Evolutionary conservation across 192 early-diverging fungal genomes (phyloP).

Genomic region (Umbelopsis vinacea): DNA sequence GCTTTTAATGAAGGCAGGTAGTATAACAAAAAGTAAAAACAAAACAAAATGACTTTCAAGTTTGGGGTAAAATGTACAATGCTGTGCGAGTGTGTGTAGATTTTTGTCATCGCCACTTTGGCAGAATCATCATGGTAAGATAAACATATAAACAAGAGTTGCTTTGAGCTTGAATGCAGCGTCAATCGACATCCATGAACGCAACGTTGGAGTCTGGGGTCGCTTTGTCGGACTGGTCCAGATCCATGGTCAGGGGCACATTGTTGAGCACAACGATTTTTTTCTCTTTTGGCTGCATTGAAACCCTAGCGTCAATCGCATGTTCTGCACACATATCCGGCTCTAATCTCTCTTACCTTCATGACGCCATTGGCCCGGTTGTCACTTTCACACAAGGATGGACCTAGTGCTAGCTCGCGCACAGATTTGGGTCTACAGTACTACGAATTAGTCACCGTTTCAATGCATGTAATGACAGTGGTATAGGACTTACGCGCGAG

Average conservation of each 20-base stretch:
- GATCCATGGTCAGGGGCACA: neutral
- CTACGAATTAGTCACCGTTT: too few species aligned
- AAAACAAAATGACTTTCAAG: too few species aligned
- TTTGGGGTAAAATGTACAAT: too few species aligned
- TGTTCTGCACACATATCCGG: too few species aligned
- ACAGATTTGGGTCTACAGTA: neutral
- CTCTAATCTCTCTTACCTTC: too few species aligned
- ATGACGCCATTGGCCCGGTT: too few species aligned
- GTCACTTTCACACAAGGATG: too few species aligned
- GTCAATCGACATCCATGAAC: slow-evolving; percentile 7
- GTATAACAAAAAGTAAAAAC: too few species aligned
- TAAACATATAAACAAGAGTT: neutral
- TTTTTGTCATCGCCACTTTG: too few species aligned
- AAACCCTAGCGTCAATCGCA: neutral
- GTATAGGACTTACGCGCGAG: neutral
- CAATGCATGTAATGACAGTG: too few species aligned
- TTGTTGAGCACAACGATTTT: slow-evolving; percentile 1
- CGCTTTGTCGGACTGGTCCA: neutral
- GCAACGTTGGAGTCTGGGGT: neutral
- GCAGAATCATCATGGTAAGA: neutral
- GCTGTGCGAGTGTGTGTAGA: too few species aligned
- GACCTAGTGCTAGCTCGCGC: neutral
- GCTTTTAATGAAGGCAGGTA: too few species aligned
- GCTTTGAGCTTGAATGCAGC: neutral
- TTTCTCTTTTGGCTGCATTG: neutral